Evolutionary conservation across 2,329 filamentous ascomycete genomes (phyloP).

Genomic region (Ophiostoma ips): DNA sequence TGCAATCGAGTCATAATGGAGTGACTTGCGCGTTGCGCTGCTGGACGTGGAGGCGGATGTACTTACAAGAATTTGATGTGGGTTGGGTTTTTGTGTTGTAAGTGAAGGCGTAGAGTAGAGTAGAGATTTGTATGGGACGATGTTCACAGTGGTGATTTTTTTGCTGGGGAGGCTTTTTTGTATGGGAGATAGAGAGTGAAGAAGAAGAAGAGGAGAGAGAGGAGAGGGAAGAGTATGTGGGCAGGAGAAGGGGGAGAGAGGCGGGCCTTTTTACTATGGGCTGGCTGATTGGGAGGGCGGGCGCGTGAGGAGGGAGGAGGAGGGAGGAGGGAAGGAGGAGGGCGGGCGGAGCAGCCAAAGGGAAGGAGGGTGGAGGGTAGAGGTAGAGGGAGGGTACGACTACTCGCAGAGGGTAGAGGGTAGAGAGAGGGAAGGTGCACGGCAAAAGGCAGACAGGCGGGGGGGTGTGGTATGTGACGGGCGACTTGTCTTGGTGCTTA

Average conservation of each 20-base stretch:
- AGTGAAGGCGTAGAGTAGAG: constrained; percentile 16
- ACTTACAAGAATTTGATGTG: constrained; percentile 34
- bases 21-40: constrained; percentile 21
- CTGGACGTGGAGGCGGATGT: constrained; percentile 28
- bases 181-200: constrained; percentile 41
- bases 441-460: no score
- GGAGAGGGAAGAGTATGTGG: constrained; percentile 45
- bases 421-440: no score
- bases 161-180: constrained; percentile 40
- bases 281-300: constrained; percentile 41
- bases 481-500: no score
- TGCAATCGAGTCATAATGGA: not conserved
- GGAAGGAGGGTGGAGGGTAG: constrained; percentile 2
- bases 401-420: not conserved
- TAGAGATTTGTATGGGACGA: constrained; percentile 35
- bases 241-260: constrained; percentile 38
- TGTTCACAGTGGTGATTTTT: constrained; percentile 23
- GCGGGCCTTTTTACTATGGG: constrained; percentile 49
- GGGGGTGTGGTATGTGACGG: no score
- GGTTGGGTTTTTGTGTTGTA: constrained; percentile 30
- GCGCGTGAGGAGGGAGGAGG: constrained; percentile 2
- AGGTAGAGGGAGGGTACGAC: constrained; percentile 10
- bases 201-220: constrained; percentile 32
- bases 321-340: not conserved
- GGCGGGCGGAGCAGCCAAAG: constrained; percentile 10